Base-by-base conservation (phyloP, 768 basidiomycete genomes). In the Mycena vitilis region DNA sequence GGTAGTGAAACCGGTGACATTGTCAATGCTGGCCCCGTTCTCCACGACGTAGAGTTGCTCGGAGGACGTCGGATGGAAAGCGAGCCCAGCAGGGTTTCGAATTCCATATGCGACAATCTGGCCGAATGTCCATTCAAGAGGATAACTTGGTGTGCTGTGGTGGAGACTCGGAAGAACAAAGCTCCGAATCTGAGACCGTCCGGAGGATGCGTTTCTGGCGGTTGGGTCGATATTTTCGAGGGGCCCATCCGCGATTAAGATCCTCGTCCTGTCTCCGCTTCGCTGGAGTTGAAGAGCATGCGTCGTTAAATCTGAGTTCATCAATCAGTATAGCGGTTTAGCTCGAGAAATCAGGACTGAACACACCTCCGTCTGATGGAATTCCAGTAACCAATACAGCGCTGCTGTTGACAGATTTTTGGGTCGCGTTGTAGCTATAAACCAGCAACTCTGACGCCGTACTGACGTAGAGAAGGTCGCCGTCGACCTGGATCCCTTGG, bases 71-170 rank as follows among this genome's bases (percentile, higher is more conserved):
- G 78, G 77, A 7, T 73, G 68, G 71, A 81, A 81, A 0, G 82
- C 81, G 61, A 84, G 81, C 4, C 81, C 83, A 0, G 79, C 83
- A 11, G 83, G 82, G 72, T 85, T 85, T 13, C 83, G 79, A 56
- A 84, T 82, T 5, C 83, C 83, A 60, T 78, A 84, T 0, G 81
- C 83, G 23, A 84, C 58, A 34, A 84, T 73, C 45, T 79, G 68
- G 0, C 82, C 83, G 5, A 74, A 59, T 9, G 76, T 37, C 77
- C 78, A 81, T 7, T 71, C 61, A 13, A 74, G 66, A 15, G 40
- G 40, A 40, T 15, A 30, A 15, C 40, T 40, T 18, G 79, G 73
- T 0, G 65, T 16, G 16, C 64, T 68, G 16, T 68, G 67, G n/a
- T 40, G 37, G 6, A 44, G 15, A 15, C 10, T 34, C 23, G 65